Percentiles rank a stretch among this genome's conserved stretches.
Conservation (phyloP, 2,329 filamentous ascomycete species). For the Colletotrichum tabaci region DNA sequence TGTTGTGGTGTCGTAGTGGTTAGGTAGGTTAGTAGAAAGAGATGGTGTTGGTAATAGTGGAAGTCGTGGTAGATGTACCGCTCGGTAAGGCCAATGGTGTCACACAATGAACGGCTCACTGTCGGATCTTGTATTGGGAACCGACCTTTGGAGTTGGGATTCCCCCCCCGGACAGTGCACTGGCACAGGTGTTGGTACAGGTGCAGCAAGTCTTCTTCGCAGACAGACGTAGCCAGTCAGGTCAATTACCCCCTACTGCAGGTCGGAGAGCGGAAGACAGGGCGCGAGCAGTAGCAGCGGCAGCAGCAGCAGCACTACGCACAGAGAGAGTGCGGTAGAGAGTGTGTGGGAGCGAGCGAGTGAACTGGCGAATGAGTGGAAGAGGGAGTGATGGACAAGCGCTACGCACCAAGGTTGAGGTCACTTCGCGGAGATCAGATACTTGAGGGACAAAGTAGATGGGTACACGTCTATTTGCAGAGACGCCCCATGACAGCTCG, state of each 20-base stretch:
- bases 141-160: constrained; percentile 18
- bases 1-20: constrained; percentile 24
- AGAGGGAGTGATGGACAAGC: constrained; percentile 30
- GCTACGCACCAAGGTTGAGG: constrained; percentile 32
- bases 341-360: neutral
- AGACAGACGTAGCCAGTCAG: constrained; percentile 16
- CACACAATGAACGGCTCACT: constrained; percentile 10
- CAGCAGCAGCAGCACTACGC: constrained; percentile 9
- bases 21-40: constrained; percentile 3
- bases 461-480: constrained; percentile 25
- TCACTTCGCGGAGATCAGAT: constrained; percentile 39
- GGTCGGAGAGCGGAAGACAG: constrained; percentile 26
- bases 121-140: constrained; percentile 22
- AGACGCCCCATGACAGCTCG: constrained; percentile 16
- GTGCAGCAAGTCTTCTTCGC: neutral
- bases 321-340: neutral
- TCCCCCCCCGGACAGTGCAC: constrained; percentile 11
- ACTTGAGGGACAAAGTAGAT: constrained; percentile 24
- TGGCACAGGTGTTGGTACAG: constrained; percentile 2
- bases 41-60: constrained; percentile 23
- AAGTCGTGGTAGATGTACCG: constrained; percentile 18
- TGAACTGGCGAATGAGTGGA: constrained; percentile 7
- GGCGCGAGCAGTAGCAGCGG: no score
- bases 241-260: constrained; percentile 28
- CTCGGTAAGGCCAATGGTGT: constrained; percentile 20